phyloP scores from a whole-genome alignment of 2,329 filamentous ascomycete genomes.

The Fusarium nelsonii region DNA sequence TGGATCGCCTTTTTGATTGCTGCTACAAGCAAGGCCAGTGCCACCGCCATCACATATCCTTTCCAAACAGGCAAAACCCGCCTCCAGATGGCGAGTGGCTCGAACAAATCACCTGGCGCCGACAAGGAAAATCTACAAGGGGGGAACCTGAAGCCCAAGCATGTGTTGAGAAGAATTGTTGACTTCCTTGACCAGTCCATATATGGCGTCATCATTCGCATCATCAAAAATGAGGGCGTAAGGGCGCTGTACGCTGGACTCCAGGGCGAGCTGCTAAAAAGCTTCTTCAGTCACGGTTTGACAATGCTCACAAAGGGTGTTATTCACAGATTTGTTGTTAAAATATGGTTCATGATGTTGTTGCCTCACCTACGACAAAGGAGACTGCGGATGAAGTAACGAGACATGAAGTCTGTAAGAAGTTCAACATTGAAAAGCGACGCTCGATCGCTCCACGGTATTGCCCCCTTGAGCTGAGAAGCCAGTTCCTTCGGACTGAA shows the following conservation, averaged over 20 bases:
- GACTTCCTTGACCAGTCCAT: conserved; percentile 62
- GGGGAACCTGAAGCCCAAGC: neutral
- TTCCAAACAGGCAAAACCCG: conserved; percentile 87
- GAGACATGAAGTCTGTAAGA: conserved; percentile 5
- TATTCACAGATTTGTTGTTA: conserved; percentile 78
- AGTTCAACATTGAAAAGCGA: conserved; percentile 82
- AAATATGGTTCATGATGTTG: conserved; percentile 71
- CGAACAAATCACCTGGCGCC: conserved; percentile 14
- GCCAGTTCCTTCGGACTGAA: conserved; percentile 89
- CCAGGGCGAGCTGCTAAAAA: conserved; percentile 80
- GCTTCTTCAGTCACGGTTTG: conserved; percentile 86
- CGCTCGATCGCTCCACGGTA: conserved; percentile 80
- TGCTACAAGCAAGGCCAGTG: conserved; percentile 81
- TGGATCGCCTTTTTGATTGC: conserved; percentile 66
- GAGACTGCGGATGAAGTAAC: conserved; percentile 39
- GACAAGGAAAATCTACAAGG: conserved; percentile 18
- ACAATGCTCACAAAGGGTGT: conserved; percentile 89
- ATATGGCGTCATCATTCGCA: conserved; percentile 71
- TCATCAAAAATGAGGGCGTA: conserved; percentile 73
- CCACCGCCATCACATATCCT: conserved; percentile 84
- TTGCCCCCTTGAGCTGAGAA: conserved; percentile 91
- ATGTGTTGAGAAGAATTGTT: conserved; percentile 30
- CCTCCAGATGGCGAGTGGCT: conserved; percentile 70
- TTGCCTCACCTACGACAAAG: conserved; percentile 46
- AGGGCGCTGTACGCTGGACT: conserved; percentile 81